phyloP scores from a whole-genome alignment of 345 rosid genomes.

The Populus euphratica region DNA sequence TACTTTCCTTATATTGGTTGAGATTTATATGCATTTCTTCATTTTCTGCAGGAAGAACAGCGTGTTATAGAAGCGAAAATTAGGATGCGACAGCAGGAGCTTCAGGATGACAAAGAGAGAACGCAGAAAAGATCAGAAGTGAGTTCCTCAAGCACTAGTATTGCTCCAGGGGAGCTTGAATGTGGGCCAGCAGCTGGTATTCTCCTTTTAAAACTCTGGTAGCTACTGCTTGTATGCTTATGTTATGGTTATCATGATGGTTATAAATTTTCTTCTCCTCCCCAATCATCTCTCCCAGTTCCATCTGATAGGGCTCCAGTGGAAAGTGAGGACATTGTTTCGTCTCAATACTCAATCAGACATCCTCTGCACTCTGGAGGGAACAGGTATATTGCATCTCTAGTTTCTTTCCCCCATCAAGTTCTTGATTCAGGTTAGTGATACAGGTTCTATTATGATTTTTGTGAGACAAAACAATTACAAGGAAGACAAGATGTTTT shows the following conservation, averaged over 20 bases:
- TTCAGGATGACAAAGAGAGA: slow-evolving; percentile 84
- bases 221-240: background rate
- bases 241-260: background rate
- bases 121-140: slow-evolving; percentile 69
- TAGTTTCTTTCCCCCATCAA: background rate
- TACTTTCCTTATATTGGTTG: background rate
- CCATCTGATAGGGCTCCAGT: slow-evolving; percentile 40
- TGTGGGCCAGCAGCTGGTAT: slow-evolving; percentile 56
- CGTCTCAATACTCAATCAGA: slow-evolving; percentile 45
- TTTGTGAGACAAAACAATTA: background rate
- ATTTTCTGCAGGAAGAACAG: slow-evolving; percentile 77
- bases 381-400: slow-evolving; percentile 51
- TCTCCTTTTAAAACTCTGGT: background rate
- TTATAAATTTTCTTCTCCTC: slow-evolving; percentile 2
- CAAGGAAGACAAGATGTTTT: background rate
- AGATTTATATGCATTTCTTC: background rate
- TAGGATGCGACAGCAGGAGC: slow-evolving; percentile 79
- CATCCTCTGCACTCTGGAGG: slow-evolving; percentile 41
- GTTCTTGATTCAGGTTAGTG: background rate
- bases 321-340: slow-evolving; percentile 47
- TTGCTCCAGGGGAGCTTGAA: slow-evolving; percentile 52
- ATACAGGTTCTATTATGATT: background rate
- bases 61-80: slow-evolving; percentile 95
- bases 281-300: slow-evolving; percentile 37
- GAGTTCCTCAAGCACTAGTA: slow-evolving; percentile 54